These are phyloP conservation scores for Trametes cinnabarina DNA, from an alignment of 768 basidiomycete genomes.

Conservation along the genomic window DNA sequence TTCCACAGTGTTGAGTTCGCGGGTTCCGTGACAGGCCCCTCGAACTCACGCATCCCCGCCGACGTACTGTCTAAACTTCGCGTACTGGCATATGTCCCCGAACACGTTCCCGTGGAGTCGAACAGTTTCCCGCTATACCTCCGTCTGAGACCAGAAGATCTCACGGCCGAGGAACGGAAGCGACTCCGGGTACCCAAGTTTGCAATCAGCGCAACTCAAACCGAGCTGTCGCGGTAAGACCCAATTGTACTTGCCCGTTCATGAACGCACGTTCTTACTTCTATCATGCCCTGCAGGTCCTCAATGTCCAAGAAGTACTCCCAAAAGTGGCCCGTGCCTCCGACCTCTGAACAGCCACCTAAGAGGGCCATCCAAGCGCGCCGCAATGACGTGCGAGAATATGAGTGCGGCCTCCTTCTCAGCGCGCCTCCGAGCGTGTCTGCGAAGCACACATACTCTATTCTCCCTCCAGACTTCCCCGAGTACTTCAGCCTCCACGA, in stretches of 20 bases:
- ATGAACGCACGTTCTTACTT: neutral
- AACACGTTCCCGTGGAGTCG: constrained; percentile 47
- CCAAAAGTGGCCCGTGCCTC: constrained; percentile 54
- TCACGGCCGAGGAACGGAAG: constrained; percentile 48
- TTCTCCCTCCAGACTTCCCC: constrained; percentile 47
- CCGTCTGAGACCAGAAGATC: constrained; percentile 55
- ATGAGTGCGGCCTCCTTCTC: constrained; percentile 42
- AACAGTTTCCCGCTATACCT: constrained; percentile 52
- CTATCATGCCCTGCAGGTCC: constrained; percentile 33
- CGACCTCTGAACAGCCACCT: constrained; percentile 60
- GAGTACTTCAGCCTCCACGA: constrained; percentile 49
- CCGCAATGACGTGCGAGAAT: constrained; percentile 49
- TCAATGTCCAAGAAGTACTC: constrained; percentile 42
- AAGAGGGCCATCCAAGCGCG: constrained; percentile 51
- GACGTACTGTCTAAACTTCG: constrained; percentile 62
- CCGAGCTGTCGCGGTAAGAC: constrained; percentile 64
- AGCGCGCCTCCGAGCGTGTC: constrained; percentile 20
- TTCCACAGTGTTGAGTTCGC: constrained; percentile 35
- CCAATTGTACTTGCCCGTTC: neutral
- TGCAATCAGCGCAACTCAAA: constrained; percentile 56
- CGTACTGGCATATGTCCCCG: constrained; percentile 62
- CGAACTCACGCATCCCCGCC: constrained; percentile 40
- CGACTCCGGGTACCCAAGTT: constrained; percentile 58
- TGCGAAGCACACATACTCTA: constrained; percentile 43
- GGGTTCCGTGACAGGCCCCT: constrained; percentile 11